phyloP scores from a whole-genome alignment of 257 asterid genomes.

The Solanum bukasovii region DNA sequence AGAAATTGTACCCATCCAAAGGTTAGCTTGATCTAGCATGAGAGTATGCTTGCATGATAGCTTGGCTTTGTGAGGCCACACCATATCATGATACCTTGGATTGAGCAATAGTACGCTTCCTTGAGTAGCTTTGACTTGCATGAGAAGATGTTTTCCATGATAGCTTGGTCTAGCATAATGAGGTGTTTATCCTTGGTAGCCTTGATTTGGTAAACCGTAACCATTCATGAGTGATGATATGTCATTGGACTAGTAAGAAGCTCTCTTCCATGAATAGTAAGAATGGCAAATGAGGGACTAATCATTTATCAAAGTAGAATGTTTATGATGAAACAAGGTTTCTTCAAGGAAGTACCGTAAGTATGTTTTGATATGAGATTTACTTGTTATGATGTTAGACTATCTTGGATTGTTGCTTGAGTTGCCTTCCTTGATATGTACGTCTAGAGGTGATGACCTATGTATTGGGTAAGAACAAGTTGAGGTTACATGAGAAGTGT shows the following conservation, averaged over 20 bases:
- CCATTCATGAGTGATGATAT: background rate
- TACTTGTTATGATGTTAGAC: background rate
- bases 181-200: background rate
- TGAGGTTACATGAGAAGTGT: too few relatives aligned
- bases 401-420: background rate
- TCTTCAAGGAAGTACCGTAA: background rate
- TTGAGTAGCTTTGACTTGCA: background rate
- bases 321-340: background rate
- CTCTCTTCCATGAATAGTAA: background rate
- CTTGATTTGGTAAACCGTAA: background rate
- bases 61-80: background rate
- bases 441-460: background rate
- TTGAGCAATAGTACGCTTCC: background rate
- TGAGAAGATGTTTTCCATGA: background rate
- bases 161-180: background rate
- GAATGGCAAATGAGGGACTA: background rate
- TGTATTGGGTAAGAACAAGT: too few relatives aligned
- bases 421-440: background rate
- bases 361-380: background rate
- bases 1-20: background rate
- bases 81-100: background rate
- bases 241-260: background rate
- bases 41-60: background rate
- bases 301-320: background rate
- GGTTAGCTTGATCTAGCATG: background rate